Evolutionary conservation across 2,329 filamentous ascomycete species (phyloP).

Genomic region (Penicillium sp.): DNA sequence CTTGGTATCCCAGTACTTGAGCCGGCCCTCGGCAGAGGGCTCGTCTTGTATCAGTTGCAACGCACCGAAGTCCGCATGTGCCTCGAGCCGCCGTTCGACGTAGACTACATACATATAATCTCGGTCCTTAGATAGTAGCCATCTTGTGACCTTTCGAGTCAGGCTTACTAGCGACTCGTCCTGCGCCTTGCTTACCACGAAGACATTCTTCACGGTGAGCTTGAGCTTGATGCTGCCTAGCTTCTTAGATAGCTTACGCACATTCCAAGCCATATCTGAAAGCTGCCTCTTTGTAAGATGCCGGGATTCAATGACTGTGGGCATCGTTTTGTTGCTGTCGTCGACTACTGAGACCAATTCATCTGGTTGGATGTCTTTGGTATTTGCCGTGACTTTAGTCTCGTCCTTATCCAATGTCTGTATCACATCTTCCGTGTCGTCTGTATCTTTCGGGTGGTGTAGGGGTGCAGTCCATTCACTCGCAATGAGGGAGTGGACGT

Average conservation of each 20-base stretch:
- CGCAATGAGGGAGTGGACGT: constrained; percentile 59
- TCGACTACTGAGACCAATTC: constrained; percentile 27
- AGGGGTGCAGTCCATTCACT: constrained; percentile 31
- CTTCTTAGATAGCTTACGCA: constrained; percentile 82
- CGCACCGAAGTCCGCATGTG: constrained; percentile 71
- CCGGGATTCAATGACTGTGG: constrained; percentile 59
- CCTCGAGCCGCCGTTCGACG: constrained; percentile 72
- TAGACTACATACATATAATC: constrained; percentile 71
- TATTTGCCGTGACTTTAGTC: constrained; percentile 16
- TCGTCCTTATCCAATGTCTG: constrained; percentile 15
- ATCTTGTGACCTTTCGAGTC: constrained; percentile 72
- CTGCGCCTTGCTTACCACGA: constrained; percentile 88
- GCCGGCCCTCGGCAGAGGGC: constrained; percentile 53
- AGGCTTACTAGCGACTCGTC: constrained; percentile 75
- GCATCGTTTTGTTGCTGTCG: constrained; percentile 27
- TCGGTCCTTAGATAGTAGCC: constrained; percentile 72
- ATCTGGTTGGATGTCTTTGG: constrained; percentile 21
- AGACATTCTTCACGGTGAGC: constrained; percentile 77
- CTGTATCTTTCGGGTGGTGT: constrained; percentile 7
- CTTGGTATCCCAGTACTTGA: constrained; percentile 80
- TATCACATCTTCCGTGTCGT: constrained; percentile 15
- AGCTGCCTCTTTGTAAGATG: constrained; percentile 92
- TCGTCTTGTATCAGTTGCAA: constrained; percentile 65
- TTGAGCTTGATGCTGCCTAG: constrained; percentile 79
- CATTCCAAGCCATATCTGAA: constrained; percentile 95